Evolutionary conservation across 768 basidiomycete species (phyloP), one percentile per base, ranked within the genome.

Genomic region (Auricularia sp.): DNA sequence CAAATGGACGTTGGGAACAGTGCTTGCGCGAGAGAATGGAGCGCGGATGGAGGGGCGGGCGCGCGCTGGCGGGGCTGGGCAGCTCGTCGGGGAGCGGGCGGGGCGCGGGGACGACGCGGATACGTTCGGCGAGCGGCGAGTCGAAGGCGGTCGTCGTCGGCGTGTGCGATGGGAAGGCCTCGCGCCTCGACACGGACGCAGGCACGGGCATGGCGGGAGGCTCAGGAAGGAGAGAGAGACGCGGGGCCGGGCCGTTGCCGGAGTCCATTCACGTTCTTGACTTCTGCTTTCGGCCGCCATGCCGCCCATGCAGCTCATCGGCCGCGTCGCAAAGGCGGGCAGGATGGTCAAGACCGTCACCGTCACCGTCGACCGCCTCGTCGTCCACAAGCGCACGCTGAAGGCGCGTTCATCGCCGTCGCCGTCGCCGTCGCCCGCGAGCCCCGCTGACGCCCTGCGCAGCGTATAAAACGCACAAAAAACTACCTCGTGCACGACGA

Each of bases 341-440:
- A 83, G 80, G 68, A 93, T 93, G 90, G 79, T 85, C 64, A 92
- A 92, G 73, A 93, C 91, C 0, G 91, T 82, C 14, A 93, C 92
- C 0, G 90, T 93, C 61, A 86, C 88, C 0, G 90, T 93, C 7
- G 85, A 87, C 29, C 83, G 91, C 65, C 84, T 81, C 78, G 79
- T 88, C 45, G 75, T 83, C n/a, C 90, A 93, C 71, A 82, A 83
- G 66, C 71, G 83, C 59, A 92, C 90, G 3, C 85, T 87, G 69
- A 93, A 93, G 81, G 91, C 91, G 68, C 68, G 80, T 72, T 54
- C 18, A 11, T n/a, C 61, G 54, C 45, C 62, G 11, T 65, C 44
- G 45, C 8, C 65, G 16, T 51, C n/a, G 16, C 18, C 29, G 47
- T 21, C 18, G 29, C 29, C 29, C 29, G 29, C 29, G 29, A 29